These are phyloP conservation scores for Trichoderma virens DNA, from an alignment of 495 filamentous ascomycete genomes.

Conservation along the genomic window DNA sequence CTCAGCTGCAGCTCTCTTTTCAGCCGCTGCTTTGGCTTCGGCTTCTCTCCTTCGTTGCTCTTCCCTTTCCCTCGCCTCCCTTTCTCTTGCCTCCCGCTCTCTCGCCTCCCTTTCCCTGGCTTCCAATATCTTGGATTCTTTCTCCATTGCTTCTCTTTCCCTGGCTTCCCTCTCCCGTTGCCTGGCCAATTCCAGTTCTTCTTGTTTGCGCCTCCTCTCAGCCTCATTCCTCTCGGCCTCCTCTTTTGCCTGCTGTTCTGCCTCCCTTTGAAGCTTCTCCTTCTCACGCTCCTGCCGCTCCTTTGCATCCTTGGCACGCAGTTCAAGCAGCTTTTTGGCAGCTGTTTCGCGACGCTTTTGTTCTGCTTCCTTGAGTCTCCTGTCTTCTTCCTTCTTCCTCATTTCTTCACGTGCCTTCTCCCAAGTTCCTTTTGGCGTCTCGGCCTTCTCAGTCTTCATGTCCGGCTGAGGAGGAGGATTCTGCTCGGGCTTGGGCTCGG, in stretches of 20 bases:
- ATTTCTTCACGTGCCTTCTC: conserved; percentile 68
- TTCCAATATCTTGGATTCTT: conserved; percentile 18
- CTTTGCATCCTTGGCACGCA: conserved; percentile 57
- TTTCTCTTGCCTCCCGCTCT: conserved; percentile 24
- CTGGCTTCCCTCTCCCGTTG: conserved; percentile 28
- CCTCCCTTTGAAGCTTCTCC: conserved; percentile 39
- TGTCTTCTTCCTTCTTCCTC: conserved; percentile 51
- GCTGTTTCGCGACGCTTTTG: conserved; percentile 42
- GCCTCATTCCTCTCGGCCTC: conserved; percentile 34
- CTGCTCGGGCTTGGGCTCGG: conserved; percentile 24
- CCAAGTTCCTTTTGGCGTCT: conserved; percentile 47
- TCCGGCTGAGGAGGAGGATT: conserved; percentile 25
- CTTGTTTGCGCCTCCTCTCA: conserved; percentile 33
- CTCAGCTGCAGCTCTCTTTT: conserved; percentile 17
- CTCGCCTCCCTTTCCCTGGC: conserved; percentile 26
- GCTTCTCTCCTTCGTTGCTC: conserved; percentile 17
- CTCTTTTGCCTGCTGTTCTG: conserved; percentile 21
- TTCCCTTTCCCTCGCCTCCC: conserved; percentile 30
- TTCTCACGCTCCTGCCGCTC: conserved; percentile 37
- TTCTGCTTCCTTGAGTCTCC: conserved; percentile 45
- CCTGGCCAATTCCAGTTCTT: conserved; percentile 21
- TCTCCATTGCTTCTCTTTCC: conserved; percentile 24
- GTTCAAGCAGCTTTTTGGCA: conserved; percentile 40
- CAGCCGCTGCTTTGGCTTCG: conserved; percentile 11
- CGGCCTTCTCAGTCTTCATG: conserved; percentile 16